Percentiles rank a stretch among this genome's conserved stretches.
phyloP scores from a whole-genome alignment of 108 stramenopile species.

The Fragilariopsis cylindrus region DNA sequence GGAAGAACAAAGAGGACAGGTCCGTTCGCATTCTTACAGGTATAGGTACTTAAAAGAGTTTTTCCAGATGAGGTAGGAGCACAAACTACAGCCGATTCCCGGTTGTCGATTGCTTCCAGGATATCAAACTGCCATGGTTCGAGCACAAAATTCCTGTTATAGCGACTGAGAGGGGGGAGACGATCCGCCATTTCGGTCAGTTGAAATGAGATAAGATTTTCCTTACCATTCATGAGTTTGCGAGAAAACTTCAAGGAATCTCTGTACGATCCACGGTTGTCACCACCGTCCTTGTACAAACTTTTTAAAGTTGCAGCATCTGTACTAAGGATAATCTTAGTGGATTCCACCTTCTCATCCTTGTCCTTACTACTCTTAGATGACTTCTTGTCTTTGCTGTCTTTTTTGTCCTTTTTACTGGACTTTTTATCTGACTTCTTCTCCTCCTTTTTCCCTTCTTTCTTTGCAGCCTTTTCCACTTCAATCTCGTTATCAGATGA shows the following conservation, averaged over 20 bases:
- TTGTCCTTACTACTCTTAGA: slow-evolving; percentile 40
- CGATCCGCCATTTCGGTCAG: slow-evolving; percentile 96
- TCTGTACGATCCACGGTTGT: slow-evolving; percentile 79
- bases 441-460: slow-evolving; percentile 78
- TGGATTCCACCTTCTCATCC: slow-evolving; percentile 53
- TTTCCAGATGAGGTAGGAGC: slow-evolving; percentile 99
- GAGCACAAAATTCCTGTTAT: slow-evolving; percentile 91
- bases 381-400: slow-evolving; percentile 70
- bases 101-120: slow-evolving; percentile 88
- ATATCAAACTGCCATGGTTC: slow-evolving; percentile 98
- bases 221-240: slow-evolving; percentile 87
- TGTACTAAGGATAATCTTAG: slow-evolving; percentile 67
- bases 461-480: slow-evolving; percentile 83
- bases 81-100: slow-evolving; percentile 93
- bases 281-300: slow-evolving; percentile 86
- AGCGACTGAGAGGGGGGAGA: slow-evolving; percentile 95
- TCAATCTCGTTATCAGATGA: slow-evolving; percentile 69
- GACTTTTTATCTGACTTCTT: slow-evolving; percentile 80
- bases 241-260: slow-evolving; percentile 93
- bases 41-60: slow-evolving; percentile 98
- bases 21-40: slow-evolving; percentile 86
- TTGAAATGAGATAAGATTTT: slow-evolving; percentile 91
- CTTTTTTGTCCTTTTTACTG: slow-evolving; percentile 71
- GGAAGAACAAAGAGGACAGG: slow-evolving; percentile 97
- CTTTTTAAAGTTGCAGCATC: slow-evolving; percentile 75